Conservation (phyloP, 805 yeast genomes). For the Tetrapisispora pingtungensis region DNA sequence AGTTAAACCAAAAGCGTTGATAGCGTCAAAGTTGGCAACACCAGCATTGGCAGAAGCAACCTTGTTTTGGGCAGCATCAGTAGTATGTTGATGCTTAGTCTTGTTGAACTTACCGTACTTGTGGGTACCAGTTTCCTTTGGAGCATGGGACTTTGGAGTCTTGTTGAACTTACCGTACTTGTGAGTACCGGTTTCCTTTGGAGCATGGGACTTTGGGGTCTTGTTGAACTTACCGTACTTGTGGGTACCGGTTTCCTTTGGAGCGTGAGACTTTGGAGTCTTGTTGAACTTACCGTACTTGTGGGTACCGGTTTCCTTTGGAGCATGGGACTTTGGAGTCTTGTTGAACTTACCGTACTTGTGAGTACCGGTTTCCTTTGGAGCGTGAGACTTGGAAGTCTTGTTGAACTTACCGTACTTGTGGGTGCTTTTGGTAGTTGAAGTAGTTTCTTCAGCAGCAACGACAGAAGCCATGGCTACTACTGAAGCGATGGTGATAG, state of each 20-base stretch:
- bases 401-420: slow-evolving; percentile 43
- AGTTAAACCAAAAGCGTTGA: slow-evolving; percentile 26
- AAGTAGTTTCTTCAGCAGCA: slow-evolving; percentile 21
- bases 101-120: slow-evolving; percentile 45
- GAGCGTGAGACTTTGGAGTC: slow-evolving; percentile 26
- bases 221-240: slow-evolving; percentile 44
- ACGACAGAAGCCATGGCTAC: slow-evolving; percentile 30
- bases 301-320: slow-evolving; percentile 41
- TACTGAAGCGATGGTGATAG: slow-evolving; percentile 33
- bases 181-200: slow-evolving; percentile 39
- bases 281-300: slow-evolving; percentile 44
- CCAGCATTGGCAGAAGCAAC: slow-evolving; percentile 12
- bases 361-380: slow-evolving; percentile 41
- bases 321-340: slow-evolving; percentile 22
- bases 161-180: slow-evolving; percentile 43
- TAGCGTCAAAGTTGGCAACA: slow-evolving; percentile 13
- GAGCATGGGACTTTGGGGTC: slow-evolving; percentile 24
- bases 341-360: slow-evolving; percentile 44
- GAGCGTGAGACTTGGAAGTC: slow-evolving; percentile 23
- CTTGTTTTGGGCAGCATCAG: neutral
- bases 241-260: slow-evolving; percentile 40
- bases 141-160: slow-evolving; percentile 22
- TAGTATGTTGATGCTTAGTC: slow-evolving; percentile 20
- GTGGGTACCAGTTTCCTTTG: slow-evolving; percentile 43
- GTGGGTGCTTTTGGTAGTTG: slow-evolving; percentile 39